Base-by-base conservation (phyloP, 2,329 filamentous ascomycete species). In the Fusarium fracticaudum region DNA sequence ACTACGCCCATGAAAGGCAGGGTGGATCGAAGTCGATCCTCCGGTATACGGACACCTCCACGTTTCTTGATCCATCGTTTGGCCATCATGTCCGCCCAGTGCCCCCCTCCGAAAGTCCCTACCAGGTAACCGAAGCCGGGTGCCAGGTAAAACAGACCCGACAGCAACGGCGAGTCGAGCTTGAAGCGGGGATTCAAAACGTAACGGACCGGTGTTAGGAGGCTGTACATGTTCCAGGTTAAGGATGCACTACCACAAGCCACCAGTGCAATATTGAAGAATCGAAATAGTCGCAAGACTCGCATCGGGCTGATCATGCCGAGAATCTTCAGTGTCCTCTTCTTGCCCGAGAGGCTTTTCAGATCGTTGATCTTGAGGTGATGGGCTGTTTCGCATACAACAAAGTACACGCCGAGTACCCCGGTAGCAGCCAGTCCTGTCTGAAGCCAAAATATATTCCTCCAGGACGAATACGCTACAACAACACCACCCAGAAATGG, bases 381-480 rank as follows among this genome's bases (percentile, higher is more conserved):
- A 65, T 92, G 91, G 58, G 93, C 92, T 1, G 93, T 95, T 79
- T 95, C 93, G 0, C 92, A 91, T 17, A 95, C 86, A 18, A 94
- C 83, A 75, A 93, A 90, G 73, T 90, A 87, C 38, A 93, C 87
- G 2, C 91, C 87, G 0, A 91, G 26, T 1, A 87, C 85, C 2
- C 89, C 91, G 0, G 88, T 78, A 5, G 88, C 92, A 1, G 91
- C 91, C 11, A 94, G 85, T 0, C 88, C 92, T 1, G 91, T 90
- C 78, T 95, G 93, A 1, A 95, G 84, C 91, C 92, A 95, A 83
- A 94, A 95, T 60, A 95, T 94, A 47, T 89, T 88, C 24, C 92
- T 87, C 93, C 93, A 96, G 5, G 87, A 88, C 12, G 87, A 86
- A 81, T 90, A 94, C 0, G 92, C 95, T 22, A 95, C 92, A 58